Evolutionary conservation across 495 filamentous ascomycete genomes (phyloP).

Genomic region (Alectoria sarmentosa): DNA sequence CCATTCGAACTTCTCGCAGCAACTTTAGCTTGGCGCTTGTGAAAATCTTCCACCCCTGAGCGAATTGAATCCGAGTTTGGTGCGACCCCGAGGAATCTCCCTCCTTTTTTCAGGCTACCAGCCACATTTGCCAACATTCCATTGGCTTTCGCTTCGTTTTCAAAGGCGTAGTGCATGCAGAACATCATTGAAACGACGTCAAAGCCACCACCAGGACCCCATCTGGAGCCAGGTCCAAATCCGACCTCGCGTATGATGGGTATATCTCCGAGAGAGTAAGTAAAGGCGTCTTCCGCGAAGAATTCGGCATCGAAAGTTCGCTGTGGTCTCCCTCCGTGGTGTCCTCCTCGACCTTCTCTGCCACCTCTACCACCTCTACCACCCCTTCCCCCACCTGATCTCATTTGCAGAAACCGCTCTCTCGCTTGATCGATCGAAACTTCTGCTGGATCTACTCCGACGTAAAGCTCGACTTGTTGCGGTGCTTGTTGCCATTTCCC

Average conservation of each 20-base stretch:
- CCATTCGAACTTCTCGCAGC: conserved; percentile 33
- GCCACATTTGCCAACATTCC: conserved; percentile 93
- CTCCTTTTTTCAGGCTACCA: conserved; percentile 82
- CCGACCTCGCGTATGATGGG: conserved; percentile 75
- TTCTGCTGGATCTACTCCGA: conserved; percentile 88
- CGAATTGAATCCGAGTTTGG: conserved; percentile 87
- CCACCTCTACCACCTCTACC: conserved; percentile 56
- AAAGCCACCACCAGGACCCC: conserved; percentile 67
- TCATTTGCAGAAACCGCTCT: conserved; percentile 73
- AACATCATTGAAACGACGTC: conserved; percentile 99
- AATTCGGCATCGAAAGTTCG: conserved; percentile 77
- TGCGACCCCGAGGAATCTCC: conserved; percentile 86
- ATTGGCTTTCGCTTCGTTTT: conserved; percentile 78
- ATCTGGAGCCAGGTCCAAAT: conserved; percentile 64
- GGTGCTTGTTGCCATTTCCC: conserved; percentile 92
- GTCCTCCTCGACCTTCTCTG: conserved; percentile 43
- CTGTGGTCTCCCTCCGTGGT: conserved; percentile 39
- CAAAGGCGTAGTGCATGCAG: conserved; percentile 98
- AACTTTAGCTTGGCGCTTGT: conserved; percentile 47
- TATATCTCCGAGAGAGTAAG: conserved; percentile 68
- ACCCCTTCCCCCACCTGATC: conserved; percentile 48
- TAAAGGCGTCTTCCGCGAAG: conserved; percentile 82
- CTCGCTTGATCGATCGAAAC: conserved; percentile 83
- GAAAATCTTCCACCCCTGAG: conserved; percentile 53
- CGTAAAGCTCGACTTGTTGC: conserved; percentile 76